phyloP scores from a whole-genome alignment of 2,329 filamentous ascomycete species.

The Paramyrothecium sp. region DNA sequence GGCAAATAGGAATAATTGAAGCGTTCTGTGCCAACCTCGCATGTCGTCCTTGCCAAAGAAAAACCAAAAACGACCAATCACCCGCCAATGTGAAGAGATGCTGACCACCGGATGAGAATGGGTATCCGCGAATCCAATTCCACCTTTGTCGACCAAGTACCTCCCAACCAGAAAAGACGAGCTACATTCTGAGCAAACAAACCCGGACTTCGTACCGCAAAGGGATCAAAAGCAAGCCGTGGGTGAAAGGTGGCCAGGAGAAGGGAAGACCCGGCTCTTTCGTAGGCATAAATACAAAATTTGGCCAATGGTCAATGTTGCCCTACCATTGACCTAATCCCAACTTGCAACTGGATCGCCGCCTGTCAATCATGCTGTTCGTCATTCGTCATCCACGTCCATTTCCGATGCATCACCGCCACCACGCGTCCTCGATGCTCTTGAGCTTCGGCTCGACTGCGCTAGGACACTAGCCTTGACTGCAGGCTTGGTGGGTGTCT shows the following conservation, averaged over 20 bases:
- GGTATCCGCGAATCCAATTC: neutral
- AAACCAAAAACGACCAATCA: neutral
- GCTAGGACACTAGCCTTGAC: conserved; percentile 22
- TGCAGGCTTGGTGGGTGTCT: conserved; percentile 14
- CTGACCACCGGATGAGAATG: neutral
- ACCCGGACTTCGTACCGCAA: neutral
- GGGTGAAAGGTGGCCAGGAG: neutral
- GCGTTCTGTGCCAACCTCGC: neutral
- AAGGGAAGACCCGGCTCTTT: neutral
- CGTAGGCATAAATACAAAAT: neutral
- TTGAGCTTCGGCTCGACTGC: conserved; percentile 16
- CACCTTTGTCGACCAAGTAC: neutral
- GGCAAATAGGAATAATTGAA: neutral
- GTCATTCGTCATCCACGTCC: conserved; percentile 31
- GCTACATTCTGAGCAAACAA: neutral
- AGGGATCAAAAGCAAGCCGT: neutral
- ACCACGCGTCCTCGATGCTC: conserved; percentile 22
- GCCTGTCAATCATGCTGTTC: conserved; percentile 9
- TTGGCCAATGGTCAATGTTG: too few relatives aligned
- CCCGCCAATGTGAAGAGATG: neutral
- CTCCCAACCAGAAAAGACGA: neutral
- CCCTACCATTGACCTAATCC: too few relatives aligned
- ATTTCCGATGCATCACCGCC: conserved; percentile 28
- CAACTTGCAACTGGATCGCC: too few relatives aligned
- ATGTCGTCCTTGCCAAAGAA: neutral